These are phyloP conservation scores for Solanum hybrid DNA, from an alignment of 305 asterid genomes.

Conservation along the genomic window DNA sequence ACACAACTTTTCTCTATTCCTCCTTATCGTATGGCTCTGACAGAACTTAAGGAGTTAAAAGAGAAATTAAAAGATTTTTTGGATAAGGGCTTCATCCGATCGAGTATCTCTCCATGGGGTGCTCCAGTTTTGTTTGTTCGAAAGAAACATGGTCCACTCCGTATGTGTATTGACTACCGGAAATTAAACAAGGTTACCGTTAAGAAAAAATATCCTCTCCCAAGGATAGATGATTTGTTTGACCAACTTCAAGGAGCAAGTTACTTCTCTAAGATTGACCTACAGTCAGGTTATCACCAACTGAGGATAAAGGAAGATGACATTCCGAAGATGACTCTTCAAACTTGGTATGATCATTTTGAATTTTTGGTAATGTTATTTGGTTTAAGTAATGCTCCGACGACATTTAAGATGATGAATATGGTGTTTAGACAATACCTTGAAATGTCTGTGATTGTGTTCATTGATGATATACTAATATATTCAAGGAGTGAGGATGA, in stretches of 20 bases:
- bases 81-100: background rate
- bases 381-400: background rate
- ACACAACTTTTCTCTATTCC: background rate
- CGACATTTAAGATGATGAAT: too few relatives aligned
- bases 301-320: background rate
- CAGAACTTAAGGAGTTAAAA: background rate
- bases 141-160: background rate
- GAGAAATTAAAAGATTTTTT: background rate
- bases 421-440: background rate
- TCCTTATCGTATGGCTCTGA: background rate
- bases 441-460: background rate
- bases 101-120: background rate
- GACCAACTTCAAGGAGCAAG: background rate
- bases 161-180: background rate
- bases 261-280: background rate
- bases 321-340: background rate
- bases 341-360: background rate
- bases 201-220: background rate
- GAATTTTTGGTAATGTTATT: background rate
- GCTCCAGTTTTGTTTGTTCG: background rate
- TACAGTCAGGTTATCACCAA: background rate
- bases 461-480: background rate
- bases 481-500: background rate
- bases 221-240: background rate
- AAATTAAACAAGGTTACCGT: background rate